phyloP scores from a whole-genome alignment of 2,329 filamentous ascomycete species.

The Parastagonospora avenae region DNA sequence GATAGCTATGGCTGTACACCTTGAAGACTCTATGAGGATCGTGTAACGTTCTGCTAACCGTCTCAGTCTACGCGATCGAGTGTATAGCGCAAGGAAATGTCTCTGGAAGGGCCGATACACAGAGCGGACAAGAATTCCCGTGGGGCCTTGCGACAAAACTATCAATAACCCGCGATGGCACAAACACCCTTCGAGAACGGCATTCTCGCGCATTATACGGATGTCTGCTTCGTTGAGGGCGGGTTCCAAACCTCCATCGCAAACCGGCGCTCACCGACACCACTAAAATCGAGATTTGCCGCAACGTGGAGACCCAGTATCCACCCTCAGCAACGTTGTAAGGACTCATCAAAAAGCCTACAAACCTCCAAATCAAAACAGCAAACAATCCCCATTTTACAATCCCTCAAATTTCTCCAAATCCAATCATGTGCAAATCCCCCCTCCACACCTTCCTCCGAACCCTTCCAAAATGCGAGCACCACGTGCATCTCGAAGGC shows the following conservation, averaged over 20 bases:
- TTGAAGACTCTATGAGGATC: too few species aligned
- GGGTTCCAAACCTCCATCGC: background rate
- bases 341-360: background rate
- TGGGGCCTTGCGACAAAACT: too few species aligned
- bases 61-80: too few species aligned
- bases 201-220: too few species aligned
- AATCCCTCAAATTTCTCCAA: background rate
- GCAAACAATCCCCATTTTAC: background rate
- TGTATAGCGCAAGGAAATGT: too few species aligned
- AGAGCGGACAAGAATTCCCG: too few species aligned
- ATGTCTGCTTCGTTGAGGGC: too few species aligned
- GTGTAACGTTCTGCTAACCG: too few species aligned
- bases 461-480: slow-evolving; percentile 76
- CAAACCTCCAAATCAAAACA: background rate
- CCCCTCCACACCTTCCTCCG: slow-evolving; percentile 25
- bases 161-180: background rate
- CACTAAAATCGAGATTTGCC: background rate
- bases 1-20: too few species aligned
- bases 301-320: too few species aligned
- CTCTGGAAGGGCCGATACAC: too few species aligned
- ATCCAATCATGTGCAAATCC: slow-evolving; percentile 23
- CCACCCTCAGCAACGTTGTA: too few species aligned
- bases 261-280: slow-evolving; percentile 4
- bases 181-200: background rate
- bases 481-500: slow-evolving; percentile 81